A percentile compares a stretch with the other conserved stretches of the same genome.
Evolutionary conservation across 345 rosid species (phyloP).

Genomic region (Pistacia vera): DNA sequence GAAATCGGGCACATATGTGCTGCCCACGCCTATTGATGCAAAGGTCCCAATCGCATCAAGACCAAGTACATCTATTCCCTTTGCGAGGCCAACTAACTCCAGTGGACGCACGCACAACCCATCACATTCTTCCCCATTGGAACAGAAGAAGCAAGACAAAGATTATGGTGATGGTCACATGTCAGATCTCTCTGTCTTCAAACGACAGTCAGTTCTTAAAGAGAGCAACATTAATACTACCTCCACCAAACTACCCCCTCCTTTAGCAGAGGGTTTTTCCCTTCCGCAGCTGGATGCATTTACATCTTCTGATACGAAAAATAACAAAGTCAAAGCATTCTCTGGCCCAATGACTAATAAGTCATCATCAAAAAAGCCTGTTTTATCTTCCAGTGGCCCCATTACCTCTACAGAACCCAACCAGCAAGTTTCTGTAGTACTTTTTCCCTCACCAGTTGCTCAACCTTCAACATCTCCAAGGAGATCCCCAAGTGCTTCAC

Average conservation of each 20-base stretch:
- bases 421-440: slow-evolving; percentile 46
- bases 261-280: slow-evolving; percentile 47
- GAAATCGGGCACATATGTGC: slow-evolving; percentile 63
- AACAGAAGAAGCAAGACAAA: slow-evolving; percentile 63
- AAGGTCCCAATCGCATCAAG: slow-evolving; percentile 48
- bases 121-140: slow-evolving; percentile 91
- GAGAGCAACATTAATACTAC: slow-evolving; percentile 38
- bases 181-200: slow-evolving; percentile 27
- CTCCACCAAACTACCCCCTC: slow-evolving; percentile 60
- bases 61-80: slow-evolving; percentile 38
- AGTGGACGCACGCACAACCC: slow-evolving; percentile 44
- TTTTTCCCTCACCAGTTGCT: slow-evolving; percentile 45
- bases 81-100: slow-evolving; percentile 40
- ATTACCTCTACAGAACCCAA: slow-evolving; percentile 44
- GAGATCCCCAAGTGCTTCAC: slow-evolving; percentile 80
- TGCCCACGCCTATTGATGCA: slow-evolving; percentile 79
- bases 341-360: slow-evolving; percentile 74
- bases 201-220: slow-evolving; percentile 33
- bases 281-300: slow-evolving; percentile 32
- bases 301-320: slow-evolving; percentile 44
- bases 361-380: slow-evolving; percentile 50
- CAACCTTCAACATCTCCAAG: slow-evolving; percentile 64
- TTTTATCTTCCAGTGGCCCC: slow-evolving; percentile 50
- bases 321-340: slow-evolving; percentile 58
- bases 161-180: slow-evolving; percentile 34